phyloP scores from a whole-genome alignment of 1,284 basidiomycete species.

The Tilletia indica region DNA sequence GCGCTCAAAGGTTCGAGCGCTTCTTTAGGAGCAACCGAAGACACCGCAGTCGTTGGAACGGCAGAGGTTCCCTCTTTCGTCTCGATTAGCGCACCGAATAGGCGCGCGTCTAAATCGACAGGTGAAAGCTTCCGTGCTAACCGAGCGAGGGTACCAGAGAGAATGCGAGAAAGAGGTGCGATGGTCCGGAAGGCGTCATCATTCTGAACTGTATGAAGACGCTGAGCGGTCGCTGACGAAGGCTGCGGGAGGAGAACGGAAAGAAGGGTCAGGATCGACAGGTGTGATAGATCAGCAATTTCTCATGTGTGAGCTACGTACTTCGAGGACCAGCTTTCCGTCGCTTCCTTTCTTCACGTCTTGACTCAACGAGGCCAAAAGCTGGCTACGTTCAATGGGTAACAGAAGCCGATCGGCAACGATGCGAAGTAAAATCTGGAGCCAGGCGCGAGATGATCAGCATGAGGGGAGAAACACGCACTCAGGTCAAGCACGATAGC shows the following conservation, averaged over 20 bases:
- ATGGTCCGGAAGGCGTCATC: neutral
- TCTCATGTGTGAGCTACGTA: neutral
- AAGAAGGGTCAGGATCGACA: neutral
- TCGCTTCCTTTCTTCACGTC: neutral
- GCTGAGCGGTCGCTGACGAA: neutral
- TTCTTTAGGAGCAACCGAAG: neutral
- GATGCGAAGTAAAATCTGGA: neutral
- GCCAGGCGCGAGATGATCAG: neutral
- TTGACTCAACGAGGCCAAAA: neutral
- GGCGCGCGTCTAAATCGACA: neutral
- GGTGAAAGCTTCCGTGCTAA: neutral
- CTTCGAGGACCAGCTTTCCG: slow-evolving; percentile 4
- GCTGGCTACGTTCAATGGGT: neutral
- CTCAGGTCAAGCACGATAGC: neutral
- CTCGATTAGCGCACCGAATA: neutral
- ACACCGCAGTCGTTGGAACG: neutral
- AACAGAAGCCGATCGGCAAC: neutral
- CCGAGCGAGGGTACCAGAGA: neutral
- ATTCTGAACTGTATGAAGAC: neutral
- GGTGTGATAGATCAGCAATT: neutral
- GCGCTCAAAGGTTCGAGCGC: neutral
- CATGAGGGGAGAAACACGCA: neutral
- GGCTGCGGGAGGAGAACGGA: neutral
- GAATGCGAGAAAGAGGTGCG: slow-evolving; percentile 3
- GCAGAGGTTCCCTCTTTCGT: neutral